Base-by-base conservation (phyloP, 305 asterid genomes). In the Rubia balearica region DNA sequence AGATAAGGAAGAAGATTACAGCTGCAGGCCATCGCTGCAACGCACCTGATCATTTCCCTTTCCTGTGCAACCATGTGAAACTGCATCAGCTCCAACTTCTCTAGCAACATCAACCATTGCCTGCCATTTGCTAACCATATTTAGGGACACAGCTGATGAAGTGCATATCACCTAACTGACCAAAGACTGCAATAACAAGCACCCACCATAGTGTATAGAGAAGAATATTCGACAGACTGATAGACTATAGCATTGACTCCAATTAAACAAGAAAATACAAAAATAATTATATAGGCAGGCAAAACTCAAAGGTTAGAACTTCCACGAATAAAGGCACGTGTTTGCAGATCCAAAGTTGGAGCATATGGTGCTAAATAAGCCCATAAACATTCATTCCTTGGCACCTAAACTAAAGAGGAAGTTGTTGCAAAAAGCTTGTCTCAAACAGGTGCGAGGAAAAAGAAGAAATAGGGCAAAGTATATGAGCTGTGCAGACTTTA, bases 81-180 rank as follows among this genome's bases (percentile, higher is more conserved):
- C 97, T 57, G 97, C 97, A 87, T 94, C 98, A 60, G 98, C 98
- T 71, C 98, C 98, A 81, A 94, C 97, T 77, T 89, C 97, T 80
- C 83, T 86, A 59, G 98, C 98, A 69, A 82, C 97, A 85, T 94
- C 98, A 71, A 94, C 98, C 98, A 91, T 94, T 10, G 98, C 98
- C 98, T 91, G 88, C 79, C 6, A 79, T 74, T 71, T 42, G 43
- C 61, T 16, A 40, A 62, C 30, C 41, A 67, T 8, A 53, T 51
- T 13, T 24, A 27, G 45, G 56, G 41, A 19, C 53, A 16, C 12
- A 55, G 24, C 53, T 12, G n/a, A 45, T 61, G 75, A 16, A 62
- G 42, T 16, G 17, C 21, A 67, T 3, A 48, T 19, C 5, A 6
- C 5, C 57, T 51, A 41, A 41, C 45, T 41, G 45, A 42, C 40